Evolutionary conservation across 208 protist genomes (phyloP).

Genomic region (Trypanosoma conorhini): DNA sequence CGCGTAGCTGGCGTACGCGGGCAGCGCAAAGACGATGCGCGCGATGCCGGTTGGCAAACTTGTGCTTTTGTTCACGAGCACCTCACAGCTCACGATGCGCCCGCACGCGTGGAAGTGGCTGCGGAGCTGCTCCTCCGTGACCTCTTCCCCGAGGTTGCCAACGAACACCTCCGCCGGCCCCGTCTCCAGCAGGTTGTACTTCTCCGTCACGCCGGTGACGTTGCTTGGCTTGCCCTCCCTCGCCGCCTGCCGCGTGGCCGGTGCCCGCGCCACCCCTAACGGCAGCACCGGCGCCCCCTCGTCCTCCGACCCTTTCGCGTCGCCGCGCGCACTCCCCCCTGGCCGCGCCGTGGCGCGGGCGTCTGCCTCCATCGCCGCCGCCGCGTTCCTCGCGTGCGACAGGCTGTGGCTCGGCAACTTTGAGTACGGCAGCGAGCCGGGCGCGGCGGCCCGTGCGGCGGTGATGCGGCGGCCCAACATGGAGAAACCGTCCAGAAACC

Average conservation of each 20-base stretch:
- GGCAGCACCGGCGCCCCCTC: constrained; percentile 34
- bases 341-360: not conserved
- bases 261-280: constrained; percentile 42
- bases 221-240: constrained; percentile 14
- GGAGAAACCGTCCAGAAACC: constrained; percentile 84
- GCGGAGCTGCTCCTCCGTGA: constrained; percentile 77
- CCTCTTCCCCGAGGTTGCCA: constrained; percentile 76
- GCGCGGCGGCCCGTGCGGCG: constrained; percentile 64
- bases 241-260: not conserved
- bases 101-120: constrained; percentile 80
- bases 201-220: constrained; percentile 68
- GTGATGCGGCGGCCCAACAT: constrained; percentile 78
- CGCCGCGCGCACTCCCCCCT: not conserved
- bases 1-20: constrained; percentile 84
- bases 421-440: constrained; percentile 86
- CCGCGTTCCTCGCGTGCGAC: not conserved
- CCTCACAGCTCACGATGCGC: constrained; percentile 57
- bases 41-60: constrained; percentile 77
- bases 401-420: constrained; percentile 21
- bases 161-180: constrained; percentile 81
- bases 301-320: not conserved
- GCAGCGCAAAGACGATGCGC: constrained; percentile 69
- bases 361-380: not conserved
- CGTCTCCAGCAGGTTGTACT: constrained; percentile 84
- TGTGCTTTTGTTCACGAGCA: constrained; percentile 81